A percentile compares a stretch with the other conserved stretches of the same genome.
Conservation (phyloP, 495 filamentous ascomycete species). For the Rhizodiscina lignyota region DNA sequence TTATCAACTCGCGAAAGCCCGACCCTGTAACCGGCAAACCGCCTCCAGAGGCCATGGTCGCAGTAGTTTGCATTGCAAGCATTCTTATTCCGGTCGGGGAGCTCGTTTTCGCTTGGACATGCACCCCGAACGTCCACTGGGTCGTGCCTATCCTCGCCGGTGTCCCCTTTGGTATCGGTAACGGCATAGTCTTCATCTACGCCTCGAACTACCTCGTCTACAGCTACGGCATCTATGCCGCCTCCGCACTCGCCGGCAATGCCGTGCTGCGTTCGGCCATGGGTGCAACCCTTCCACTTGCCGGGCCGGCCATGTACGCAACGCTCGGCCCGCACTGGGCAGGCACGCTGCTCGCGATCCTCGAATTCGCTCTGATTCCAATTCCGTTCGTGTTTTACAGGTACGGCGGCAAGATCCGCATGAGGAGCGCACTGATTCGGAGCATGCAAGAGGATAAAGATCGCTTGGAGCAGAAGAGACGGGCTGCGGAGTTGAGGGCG, state of each 20-base stretch:
- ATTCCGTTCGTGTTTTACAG: conserved; percentile 69
- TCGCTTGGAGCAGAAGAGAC: conserved; percentile 38
- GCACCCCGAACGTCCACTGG: conserved; percentile 55
- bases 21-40: conserved; percentile 53
- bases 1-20: conserved; percentile 51
- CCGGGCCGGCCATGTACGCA: conserved; percentile 54
- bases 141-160: conserved; percentile 58
- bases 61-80: conserved; percentile 52
- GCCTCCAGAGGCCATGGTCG: conserved; percentile 58
- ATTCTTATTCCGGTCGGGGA: conserved; percentile 54
- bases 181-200: conserved; percentile 66
- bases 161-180: conserved; percentile 64
- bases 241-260: conserved; percentile 64
- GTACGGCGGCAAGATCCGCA: conserved; percentile 54
- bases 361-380: conserved; percentile 54
- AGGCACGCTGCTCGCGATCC: conserved; percentile 51
- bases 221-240: conserved; percentile 63
- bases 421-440: conserved; percentile 45
- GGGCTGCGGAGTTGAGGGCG: too few species aligned
- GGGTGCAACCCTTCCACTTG: conserved; percentile 58
- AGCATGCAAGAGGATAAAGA: conserved; percentile 55
- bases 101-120: conserved; percentile 71
- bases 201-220: conserved; percentile 60
- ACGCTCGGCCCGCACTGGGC: conserved; percentile 63
- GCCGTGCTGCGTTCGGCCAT: conserved; percentile 48